Evolutionary conservation across 2,329 filamentous ascomycete species (phyloP).

Genomic region (Colletotrichum sublineola): DNA sequence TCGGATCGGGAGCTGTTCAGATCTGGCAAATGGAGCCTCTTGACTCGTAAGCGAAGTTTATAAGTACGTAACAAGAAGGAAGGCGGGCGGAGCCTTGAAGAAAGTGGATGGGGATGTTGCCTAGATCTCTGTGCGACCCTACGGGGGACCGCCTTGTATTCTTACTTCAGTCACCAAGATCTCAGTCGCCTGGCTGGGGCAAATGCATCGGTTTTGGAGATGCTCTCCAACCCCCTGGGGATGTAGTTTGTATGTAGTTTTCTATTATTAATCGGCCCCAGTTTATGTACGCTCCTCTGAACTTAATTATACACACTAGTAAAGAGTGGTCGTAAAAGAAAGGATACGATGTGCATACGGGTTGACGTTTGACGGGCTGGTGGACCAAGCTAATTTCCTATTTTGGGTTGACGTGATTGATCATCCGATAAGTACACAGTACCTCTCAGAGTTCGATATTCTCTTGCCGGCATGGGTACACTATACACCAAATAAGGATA

Average conservation of each 20-base stretch:
- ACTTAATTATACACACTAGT: too few relatives aligned
- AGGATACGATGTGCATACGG: background rate
- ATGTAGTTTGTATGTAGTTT: too few relatives aligned
- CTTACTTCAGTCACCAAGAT: too few relatives aligned
- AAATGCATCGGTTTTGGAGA: too few relatives aligned
- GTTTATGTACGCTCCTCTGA: too few relatives aligned
- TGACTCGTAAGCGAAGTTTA: conserved; percentile 14
- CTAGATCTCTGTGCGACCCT: background rate
- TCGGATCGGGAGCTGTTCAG: too few relatives aligned
- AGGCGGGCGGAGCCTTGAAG: background rate
- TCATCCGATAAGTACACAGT: background rate
- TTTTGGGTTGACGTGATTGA: background rate
- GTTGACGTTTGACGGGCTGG: conserved; percentile 3
- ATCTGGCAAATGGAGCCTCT: background rate
- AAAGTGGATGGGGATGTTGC: background rate
- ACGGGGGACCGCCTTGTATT: too few relatives aligned
- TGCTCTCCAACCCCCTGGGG: too few relatives aligned
- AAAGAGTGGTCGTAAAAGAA: background rate
- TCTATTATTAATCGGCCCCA: too few relatives aligned
- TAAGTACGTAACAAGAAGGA: background rate
- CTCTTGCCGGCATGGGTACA: background rate
- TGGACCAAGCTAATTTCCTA: background rate
- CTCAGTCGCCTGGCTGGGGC: background rate
- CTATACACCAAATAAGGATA: too few relatives aligned
- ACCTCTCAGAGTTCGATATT: too few relatives aligned